These are phyloP conservation scores for Colletotrichum graminicola DNA, from an alignment of 2,329 filamentous ascomycete species.

Conservation along the genomic window DNA sequence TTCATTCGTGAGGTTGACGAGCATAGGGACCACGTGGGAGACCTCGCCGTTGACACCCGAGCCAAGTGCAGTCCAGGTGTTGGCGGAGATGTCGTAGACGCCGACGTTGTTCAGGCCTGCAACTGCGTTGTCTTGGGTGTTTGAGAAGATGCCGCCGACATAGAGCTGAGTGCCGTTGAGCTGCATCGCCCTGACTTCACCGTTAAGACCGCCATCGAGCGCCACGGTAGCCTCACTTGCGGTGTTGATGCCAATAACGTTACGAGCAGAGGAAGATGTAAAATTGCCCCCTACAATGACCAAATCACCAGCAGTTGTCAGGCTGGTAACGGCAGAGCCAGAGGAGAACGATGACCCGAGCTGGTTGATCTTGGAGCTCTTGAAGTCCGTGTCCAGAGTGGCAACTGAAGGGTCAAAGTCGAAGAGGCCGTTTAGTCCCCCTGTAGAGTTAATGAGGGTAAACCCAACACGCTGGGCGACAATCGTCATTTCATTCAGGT, in stretches of 20 bases:
- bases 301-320: constrained; percentile 73
- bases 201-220: constrained; percentile 81
- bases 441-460: constrained; percentile 77
- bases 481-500: constrained; percentile 73
- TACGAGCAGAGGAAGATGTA: constrained; percentile 73
- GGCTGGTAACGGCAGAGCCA: constrained; percentile 76
- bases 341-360: constrained; percentile 78
- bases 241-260: constrained; percentile 81
- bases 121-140: constrained; percentile 72
- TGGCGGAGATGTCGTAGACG: constrained; percentile 75
- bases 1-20: constrained; percentile 79
- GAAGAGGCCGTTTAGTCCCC: constrained; percentile 88
- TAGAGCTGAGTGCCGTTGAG: constrained; percentile 77
- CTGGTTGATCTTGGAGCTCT: constrained; percentile 79
- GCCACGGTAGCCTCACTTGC: constrained; percentile 72
- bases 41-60: constrained; percentile 88
- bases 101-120: constrained; percentile 81
- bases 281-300: constrained; percentile 90
- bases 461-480: constrained; percentile 94
- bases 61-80: constrained; percentile 83
- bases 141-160: constrained; percentile 87
- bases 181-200: constrained; percentile 79
- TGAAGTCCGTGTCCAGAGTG: constrained; percentile 72
- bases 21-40: constrained; percentile 78
- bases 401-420: constrained; percentile 81